A percentile compares a stretch with the other conserved stretches of the same genome.
phyloP scores from a whole-genome alignment of 2,329 filamentous ascomycete genomes.

The Reticulascus tulasneorum region DNA sequence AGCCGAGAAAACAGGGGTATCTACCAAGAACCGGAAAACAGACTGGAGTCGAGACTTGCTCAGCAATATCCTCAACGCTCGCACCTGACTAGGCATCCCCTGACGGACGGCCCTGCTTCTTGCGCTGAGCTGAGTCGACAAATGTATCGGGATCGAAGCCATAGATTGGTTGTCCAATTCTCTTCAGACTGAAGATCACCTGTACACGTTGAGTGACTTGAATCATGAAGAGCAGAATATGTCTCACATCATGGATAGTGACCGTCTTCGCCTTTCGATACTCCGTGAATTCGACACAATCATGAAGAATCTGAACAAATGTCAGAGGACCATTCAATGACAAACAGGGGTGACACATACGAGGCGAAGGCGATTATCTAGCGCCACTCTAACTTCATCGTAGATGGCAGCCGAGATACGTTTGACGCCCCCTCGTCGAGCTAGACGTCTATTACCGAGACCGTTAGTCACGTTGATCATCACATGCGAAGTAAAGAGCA shows the following conservation, averaged over 20 bases:
- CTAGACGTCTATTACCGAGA: slow-evolving; percentile 65
- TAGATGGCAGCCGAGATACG: slow-evolving; percentile 65
- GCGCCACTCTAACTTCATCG: slow-evolving; percentile 48
- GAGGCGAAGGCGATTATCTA: slow-evolving; percentile 45
- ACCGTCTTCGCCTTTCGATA: slow-evolving; percentile 58
- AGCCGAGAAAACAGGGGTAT: no score
- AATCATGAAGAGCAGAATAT: slow-evolving; percentile 6
- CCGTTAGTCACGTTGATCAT: no score
- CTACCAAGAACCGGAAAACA: no score
- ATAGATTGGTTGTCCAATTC: slow-evolving; percentile 51
- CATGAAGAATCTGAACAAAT: slow-evolving; percentile 42
- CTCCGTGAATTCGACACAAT: slow-evolving; percentile 49
- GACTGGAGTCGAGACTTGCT: no score
- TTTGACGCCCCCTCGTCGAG: slow-evolving; percentile 73
- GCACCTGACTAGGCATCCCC: no score
- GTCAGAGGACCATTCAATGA: slow-evolving; percentile 7
- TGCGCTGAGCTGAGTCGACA: slow-evolving; percentile 16
- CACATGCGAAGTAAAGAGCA: slow-evolving; percentile 12
- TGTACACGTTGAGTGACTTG: slow-evolving; percentile 22
- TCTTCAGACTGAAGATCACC: slow-evolving; percentile 50
- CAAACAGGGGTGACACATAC: slow-evolving; percentile 29
- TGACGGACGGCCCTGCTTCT: no score
- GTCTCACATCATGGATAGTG: slow-evolving; percentile 57
- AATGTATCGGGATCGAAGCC: slow-evolving; percentile 49
- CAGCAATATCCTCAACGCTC: no score